Conservation (phyloP, 208 protist species). For the Leishmania arabica region DNA sequence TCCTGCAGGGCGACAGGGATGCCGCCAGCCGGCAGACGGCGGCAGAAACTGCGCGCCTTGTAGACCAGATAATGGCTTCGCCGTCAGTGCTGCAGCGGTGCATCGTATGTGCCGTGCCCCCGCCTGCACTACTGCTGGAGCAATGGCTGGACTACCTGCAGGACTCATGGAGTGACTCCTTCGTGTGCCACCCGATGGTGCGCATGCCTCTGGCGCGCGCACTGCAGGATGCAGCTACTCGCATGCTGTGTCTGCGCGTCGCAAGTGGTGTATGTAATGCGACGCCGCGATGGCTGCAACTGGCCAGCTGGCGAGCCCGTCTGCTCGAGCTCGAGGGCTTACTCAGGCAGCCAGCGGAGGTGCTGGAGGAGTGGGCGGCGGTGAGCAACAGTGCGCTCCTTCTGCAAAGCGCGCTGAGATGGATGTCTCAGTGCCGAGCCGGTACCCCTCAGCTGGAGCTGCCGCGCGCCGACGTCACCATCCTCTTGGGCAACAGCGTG, state of each 20-base stretch:
- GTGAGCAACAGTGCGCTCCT: conserved; percentile 6
- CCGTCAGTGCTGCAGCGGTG: not conserved
- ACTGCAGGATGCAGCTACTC: not conserved
- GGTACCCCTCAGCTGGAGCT: not conserved
- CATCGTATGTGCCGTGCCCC: not conserved
- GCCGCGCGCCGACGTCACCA: not conserved
- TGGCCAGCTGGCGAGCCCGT: not conserved
- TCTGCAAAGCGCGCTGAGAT: not conserved
- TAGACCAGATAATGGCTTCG: not conserved
- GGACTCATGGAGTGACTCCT: not conserved
- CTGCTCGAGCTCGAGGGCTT: not conserved
- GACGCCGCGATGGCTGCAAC: not conserved
- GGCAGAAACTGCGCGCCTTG: not conserved
- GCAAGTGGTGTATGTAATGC: not conserved
- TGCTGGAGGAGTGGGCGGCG: not conserved
- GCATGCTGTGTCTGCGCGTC: not conserved
- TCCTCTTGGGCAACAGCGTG: not conserved
- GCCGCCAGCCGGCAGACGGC: not conserved
- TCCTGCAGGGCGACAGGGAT: not conserved
- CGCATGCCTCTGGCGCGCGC: not conserved
- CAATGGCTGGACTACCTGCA: not conserved
- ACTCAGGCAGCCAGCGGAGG: not conserved
- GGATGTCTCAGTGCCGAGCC: not conserved
- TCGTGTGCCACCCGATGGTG: not conserved
- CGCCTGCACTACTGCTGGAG: not conserved